Evolutionary conservation across 2,329 filamentous ascomycete species (phyloP), one percentile per base, ranked within the genome.

Genomic region (Fusarium sp.): DNA sequence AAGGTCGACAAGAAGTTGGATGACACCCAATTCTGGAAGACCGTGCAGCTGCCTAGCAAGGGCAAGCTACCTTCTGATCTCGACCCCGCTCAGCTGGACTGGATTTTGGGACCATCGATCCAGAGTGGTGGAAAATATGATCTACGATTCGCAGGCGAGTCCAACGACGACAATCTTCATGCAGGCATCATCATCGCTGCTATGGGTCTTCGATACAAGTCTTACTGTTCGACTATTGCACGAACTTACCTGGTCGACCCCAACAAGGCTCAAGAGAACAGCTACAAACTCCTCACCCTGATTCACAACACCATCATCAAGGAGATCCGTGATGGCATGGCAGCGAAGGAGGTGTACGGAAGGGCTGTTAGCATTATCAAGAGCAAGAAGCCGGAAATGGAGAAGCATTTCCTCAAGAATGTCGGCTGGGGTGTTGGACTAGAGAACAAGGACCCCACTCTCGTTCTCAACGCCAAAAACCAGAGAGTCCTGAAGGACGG

Each of bases 101-200:
- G 96, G 95, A 93, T 93, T 43, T 88, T 97, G 63, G 93, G 92
- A 7, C 95, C 95, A 4, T 90, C 94, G 2, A 91, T 99, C 48
- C 95, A 99, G 83, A 98, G 94, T 76, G 96, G 97, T 73, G 96
- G 96, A 73, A 94, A 93, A 75, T 99, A 97, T 78, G 97, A 99
- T 76, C 84, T 99, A 30, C 93, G 92, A 75, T 91, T 97, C 75
- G 88, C 88, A 13, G 87, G 89, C 3, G 91, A 94, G 62, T 89
- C 94, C 12, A 94, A 97, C 78, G 89, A 93, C 74, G 94, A 93
- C 66, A 85, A 89, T 59, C 85, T 99, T 21, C 93, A 98, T 78
- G 90, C 95, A 0, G 97, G 96, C 41, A 93, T 98, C 74, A 99
- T 99, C 74, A 89, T 99, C 73, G 93, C 94, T 9, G 93, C 93